Base-by-base conservation (phyloP, 1,284 basidiomycete genomes). In the Pseudozyma hubeiensis region DNA sequence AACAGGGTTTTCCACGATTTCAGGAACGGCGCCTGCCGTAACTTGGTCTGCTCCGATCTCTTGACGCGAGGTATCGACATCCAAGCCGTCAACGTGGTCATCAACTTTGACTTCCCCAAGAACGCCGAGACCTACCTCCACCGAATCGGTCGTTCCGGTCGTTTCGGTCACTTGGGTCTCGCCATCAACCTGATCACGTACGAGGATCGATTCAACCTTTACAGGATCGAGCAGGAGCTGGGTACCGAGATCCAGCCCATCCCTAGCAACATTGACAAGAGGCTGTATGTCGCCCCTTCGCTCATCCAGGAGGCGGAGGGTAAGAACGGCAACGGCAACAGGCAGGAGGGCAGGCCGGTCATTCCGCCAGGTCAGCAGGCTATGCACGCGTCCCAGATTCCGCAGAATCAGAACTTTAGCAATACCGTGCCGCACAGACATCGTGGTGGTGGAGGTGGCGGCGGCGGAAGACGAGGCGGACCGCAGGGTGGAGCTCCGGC, bases 1-100 rank as follows among this genome's bases (percentile, higher is more conserved):
- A 99, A 99, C 87, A 92, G 96, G 83, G 97, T 99, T 77, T 99
- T 99, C 89, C 97, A 99, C 87, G 96, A 99, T 86, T 99, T 99
- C 90, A 91, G 96, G 77, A 94, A 94, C 83, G 96, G 96, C 74
- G 93, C 95, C 59, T 98, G 95, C 87, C 91, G 96, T 78, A 99
- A 98, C 87, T 90, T 99, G 75, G 96, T 99, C 82, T 99, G 97
- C 87, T 90, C 89, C 30, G 88, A 99, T 87, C 90, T 99, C 68
- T 90, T 99, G 81, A 99, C 96, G 9, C 92, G 97, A 81, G 96
- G 96, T 88, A 99, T 99, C 86, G 97, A 98, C 86, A 98, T 99
- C 85, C 95, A 98, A 87, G 96, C 96, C 47, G 96, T 99, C 73
- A 99, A 99, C 86, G 96, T 98, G 81, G 96, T 99, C 82, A 98